Evolutionary conservation across 148 eudicot species (phyloP).

Genomic region (Mesembryanthemum crystallinum): DNA sequence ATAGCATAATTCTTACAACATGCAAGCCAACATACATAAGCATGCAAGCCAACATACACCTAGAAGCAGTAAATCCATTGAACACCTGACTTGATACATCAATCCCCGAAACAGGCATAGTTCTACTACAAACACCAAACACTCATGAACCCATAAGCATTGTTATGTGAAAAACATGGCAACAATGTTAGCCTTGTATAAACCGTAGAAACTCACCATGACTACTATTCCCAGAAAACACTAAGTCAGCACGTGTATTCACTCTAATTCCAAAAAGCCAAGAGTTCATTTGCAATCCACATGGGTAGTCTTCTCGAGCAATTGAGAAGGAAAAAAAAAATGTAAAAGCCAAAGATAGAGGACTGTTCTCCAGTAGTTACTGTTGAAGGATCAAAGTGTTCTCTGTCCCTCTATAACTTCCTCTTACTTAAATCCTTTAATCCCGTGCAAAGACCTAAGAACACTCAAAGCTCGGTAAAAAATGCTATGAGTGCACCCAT

Average conservation of each 20-base stretch:
- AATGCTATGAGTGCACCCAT: background rate
- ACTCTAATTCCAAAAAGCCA: background rate
- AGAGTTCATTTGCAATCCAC: background rate
- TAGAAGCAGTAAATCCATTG: background rate
- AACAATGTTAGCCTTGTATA: background rate
- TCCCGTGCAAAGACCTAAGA: background rate
- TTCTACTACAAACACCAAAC: background rate
- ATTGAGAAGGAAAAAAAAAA: background rate
- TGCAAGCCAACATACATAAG: background rate
- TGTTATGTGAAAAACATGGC: background rate
- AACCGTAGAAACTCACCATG: background rate
- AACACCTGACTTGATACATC: background rate
- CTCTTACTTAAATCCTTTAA: background rate
- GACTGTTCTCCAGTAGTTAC: too few species aligned
- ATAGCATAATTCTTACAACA: background rate
- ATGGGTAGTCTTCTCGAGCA: background rate
- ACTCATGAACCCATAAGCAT: background rate
- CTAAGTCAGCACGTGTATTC: background rate
- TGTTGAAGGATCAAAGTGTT: background rate
- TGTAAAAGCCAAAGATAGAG: background rate
- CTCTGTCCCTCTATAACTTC: background rate
- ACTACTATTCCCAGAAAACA: background rate
- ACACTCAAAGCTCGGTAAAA: background rate
- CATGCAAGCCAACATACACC: background rate
- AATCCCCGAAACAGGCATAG: background rate